A percentile compares a stretch with the other conserved stretches of the same genome.
These are phyloP conservation scores for Calonectria ilicicola DNA, from an alignment of 2,329 filamentous ascomycete species.

Conservation along the genomic window DNA sequence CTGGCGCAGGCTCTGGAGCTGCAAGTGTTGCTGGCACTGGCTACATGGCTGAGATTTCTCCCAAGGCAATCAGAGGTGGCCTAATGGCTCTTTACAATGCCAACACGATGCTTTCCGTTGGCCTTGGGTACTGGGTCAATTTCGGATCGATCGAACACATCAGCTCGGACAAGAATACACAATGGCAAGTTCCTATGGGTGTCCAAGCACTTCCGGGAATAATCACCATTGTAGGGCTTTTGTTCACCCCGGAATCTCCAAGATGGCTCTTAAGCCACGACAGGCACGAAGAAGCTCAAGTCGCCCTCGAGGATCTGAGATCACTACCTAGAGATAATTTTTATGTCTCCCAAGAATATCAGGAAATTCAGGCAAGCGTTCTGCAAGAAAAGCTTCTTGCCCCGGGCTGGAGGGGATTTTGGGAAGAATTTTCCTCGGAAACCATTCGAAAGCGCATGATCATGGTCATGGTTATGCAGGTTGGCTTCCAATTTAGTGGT, in stretches of 20 bases:
- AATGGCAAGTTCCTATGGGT: not conserved
- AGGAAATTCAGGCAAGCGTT: not conserved
- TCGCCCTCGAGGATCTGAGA: not conserved
- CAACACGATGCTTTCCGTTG: constrained; percentile 24
- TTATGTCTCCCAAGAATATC: not conserved
- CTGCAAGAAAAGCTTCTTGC: not conserved
- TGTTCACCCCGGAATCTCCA: not conserved
- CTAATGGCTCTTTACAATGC: constrained; percentile 20
- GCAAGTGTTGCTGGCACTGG: constrained; percentile 19
- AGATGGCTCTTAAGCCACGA: not conserved
- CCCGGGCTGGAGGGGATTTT: not conserved
- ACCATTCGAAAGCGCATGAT: constrained; percentile 16
- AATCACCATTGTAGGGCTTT: not conserved
- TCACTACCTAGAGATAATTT: not conserved
- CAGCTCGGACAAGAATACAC: not conserved
- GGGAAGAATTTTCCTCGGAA: constrained; percentile 5
- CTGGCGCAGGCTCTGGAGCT: constrained; percentile 19
- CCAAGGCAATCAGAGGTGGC: constrained; percentile 18
- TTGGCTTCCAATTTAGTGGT: constrained; percentile 20
- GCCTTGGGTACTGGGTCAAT: constrained; percentile 22
- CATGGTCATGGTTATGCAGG: constrained; percentile 22
- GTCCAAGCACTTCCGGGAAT: constrained; percentile 9
- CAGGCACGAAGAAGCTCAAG: not conserved
- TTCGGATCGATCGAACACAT: constrained; percentile 16
- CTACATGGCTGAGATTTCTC: constrained; percentile 22